Percentiles rank a stretch among this genome's conserved stretches.
Evolutionary conservation across 495 filamentous ascomycete genomes (phyloP).

Genomic region (Astrocystis sublimbata): DNA sequence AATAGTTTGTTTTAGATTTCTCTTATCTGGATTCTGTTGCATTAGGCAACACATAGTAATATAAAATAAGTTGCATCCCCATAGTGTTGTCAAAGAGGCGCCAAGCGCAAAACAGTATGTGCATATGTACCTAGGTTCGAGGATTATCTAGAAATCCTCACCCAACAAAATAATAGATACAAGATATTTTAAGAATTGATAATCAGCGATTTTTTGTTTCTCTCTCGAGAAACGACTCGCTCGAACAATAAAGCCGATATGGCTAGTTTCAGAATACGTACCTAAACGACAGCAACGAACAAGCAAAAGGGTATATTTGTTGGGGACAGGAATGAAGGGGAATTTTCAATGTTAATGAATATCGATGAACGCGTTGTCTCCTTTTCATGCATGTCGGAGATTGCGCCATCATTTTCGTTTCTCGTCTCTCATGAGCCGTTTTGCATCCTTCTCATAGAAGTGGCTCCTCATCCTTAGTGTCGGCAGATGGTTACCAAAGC

Average conservation of each 20-base stretch:
- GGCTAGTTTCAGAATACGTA: neutral
- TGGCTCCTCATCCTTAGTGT: neutral
- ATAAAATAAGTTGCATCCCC: too few relatives aligned
- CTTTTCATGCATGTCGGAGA: neutral
- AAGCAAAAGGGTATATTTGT: conserved; percentile 17
- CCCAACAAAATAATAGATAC: too few relatives aligned
- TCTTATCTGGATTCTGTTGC: too few relatives aligned
- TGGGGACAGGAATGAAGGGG: neutral
- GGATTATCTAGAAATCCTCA: too few relatives aligned
- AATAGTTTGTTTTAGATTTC: too few relatives aligned
- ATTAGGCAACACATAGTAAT: too few relatives aligned
- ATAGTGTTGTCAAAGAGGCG: too few relatives aligned
- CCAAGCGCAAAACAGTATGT: too few relatives aligned
- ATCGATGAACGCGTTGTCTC: neutral
- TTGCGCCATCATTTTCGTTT: conserved; percentile 14
- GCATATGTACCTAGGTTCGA: too few relatives aligned
- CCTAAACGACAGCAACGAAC: conserved; percentile 9
- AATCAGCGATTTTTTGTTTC: too few relatives aligned
- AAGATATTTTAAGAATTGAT: too few relatives aligned
- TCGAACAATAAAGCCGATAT: neutral
- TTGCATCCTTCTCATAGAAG: neutral
- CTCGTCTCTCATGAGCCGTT: neutral
- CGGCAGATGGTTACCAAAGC: neutral
- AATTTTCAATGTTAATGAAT: neutral
- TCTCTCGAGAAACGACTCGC: too few relatives aligned